Conservation (phyloP, 208 protist species). For the Acanthamoeba castellanii region DNA sequence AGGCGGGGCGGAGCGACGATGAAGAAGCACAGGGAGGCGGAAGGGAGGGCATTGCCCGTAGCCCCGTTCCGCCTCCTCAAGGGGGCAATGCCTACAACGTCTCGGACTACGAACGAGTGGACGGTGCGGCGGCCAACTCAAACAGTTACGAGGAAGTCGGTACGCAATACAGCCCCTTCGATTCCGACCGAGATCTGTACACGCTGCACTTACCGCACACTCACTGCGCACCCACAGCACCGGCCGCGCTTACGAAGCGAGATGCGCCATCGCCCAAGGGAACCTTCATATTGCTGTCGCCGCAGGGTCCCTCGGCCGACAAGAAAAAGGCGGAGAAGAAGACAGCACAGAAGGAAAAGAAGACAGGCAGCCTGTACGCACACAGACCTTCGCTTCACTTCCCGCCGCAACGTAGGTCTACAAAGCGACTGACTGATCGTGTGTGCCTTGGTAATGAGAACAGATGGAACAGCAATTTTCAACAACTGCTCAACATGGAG, state of each 20-base stretch:
- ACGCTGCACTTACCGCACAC: neutral
- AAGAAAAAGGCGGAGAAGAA: neutral
- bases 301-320: neutral
- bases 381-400: neutral
- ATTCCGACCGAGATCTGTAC: neutral
- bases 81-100: neutral
- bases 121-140: neutral
- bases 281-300: neutral
- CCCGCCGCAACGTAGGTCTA: neutral
- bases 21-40: neutral
- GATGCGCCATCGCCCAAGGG: neutral
- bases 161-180: neutral
- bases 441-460: neutral
- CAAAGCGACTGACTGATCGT: neutral
- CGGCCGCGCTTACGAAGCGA: neutral
- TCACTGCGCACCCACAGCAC: neutral
- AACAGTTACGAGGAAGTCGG: neutral
- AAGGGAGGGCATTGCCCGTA: too few relatives aligned
- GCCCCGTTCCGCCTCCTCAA: neutral
- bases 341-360: neutral
- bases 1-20: neutral
- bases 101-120: neutral
- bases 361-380: neutral
- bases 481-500: neutral
- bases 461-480: slow-evolving; percentile 67